phyloP scores from a whole-genome alignment of 331 rosid genomes.

The Cydonia oblonga region DNA sequence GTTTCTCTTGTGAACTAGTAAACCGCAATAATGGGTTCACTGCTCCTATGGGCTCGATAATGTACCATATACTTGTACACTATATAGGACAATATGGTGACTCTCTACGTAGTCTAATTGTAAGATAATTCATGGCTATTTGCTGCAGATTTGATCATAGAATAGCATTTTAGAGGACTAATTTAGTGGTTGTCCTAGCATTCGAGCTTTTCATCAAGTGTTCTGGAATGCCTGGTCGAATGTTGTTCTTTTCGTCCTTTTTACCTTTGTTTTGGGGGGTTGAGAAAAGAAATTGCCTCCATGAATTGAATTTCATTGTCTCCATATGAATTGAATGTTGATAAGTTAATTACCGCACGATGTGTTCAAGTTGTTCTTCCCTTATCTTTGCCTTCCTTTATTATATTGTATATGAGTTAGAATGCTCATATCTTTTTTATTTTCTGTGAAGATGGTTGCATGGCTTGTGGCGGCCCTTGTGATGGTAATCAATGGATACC shows the following conservation, averaged over 20 bases:
- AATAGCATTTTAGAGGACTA: neutral
- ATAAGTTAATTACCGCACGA: no score
- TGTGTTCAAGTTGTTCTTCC: neutral
- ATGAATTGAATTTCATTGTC: neutral
- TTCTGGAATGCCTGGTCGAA: neutral
- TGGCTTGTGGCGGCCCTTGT: constrained; percentile 92
- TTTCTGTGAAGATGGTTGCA: constrained; percentile 39
- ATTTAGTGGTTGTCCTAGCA: neutral
- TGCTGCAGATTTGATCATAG: neutral
- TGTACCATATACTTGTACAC: neutral
- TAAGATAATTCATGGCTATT: neutral
- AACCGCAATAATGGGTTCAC: neutral
- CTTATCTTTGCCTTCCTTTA: no score
- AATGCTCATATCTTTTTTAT: constrained; percentile 1
- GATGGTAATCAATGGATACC: constrained; percentile 84
- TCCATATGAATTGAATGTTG: no score
- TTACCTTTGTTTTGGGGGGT: no score
- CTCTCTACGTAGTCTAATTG: neutral
- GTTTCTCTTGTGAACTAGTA: neutral
- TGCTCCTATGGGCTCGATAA: neutral
- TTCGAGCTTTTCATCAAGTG: neutral
- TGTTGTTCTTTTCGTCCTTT: no score
- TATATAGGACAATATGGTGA: neutral
- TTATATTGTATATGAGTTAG: neutral
- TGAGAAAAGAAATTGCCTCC: neutral